Evolutionary conservation across 2,329 filamentous ascomycete genomes (phyloP).

Genomic region (Elsinoe australis): DNA sequence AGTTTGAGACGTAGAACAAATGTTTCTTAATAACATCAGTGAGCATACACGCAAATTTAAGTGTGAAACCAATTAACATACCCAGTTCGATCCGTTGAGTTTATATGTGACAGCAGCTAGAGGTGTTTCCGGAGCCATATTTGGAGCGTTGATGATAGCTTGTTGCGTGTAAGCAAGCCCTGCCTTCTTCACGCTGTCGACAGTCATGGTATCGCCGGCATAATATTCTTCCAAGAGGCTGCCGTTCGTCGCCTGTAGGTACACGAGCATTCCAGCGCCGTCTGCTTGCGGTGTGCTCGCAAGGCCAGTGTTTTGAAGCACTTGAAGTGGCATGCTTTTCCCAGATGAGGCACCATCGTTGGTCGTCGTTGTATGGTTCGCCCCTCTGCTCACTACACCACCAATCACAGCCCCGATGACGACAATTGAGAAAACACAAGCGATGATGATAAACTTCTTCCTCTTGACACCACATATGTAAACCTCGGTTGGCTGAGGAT

Average conservation of each 20-base stretch:
- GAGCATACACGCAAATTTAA: not conserved
- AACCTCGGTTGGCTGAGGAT: not conserved
- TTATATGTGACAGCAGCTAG: conserved; percentile 3
- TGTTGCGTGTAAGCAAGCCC: not conserved
- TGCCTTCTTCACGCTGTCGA: not conserved
- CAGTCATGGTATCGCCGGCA: conserved; percentile 1
- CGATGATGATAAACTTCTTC: conserved; percentile 2
- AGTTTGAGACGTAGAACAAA: conserved; percentile 8
- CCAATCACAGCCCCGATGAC: conserved; percentile 3
- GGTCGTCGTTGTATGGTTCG: not conserved
- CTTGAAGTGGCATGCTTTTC: not conserved
- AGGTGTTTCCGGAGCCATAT: conserved; percentile 2
- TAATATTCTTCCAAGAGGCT: conserved; percentile 9
- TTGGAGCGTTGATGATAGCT: not conserved
- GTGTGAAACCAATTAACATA: not conserved
- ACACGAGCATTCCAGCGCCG: conserved; percentile 12
- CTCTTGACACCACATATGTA: conserved; percentile 2
- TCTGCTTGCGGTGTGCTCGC: conserved; percentile 5
- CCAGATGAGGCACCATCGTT: not conserved
- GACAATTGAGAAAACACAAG: not conserved
- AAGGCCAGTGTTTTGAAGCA: not conserved
- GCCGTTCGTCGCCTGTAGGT: conserved; percentile 9
- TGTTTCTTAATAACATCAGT: not conserved
- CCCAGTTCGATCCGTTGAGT: conserved; percentile 10
- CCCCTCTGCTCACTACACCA: not conserved